Base-by-base conservation (phyloP, 768 basidiomycete genomes). In the Tulasnella sp. region DNA sequence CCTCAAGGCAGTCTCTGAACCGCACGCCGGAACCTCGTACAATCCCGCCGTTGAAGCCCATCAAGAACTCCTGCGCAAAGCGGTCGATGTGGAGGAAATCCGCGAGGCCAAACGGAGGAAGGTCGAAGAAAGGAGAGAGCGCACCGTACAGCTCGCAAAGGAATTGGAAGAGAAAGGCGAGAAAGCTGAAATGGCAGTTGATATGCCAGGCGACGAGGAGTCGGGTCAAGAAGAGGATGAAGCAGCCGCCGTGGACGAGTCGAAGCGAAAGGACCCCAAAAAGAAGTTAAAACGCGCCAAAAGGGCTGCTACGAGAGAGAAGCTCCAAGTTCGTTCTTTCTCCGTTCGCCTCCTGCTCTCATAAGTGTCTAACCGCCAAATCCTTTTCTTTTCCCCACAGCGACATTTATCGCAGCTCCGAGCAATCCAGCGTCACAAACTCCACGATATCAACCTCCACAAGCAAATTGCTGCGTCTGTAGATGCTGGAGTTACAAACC, bases 11-110 rank as follows among this genome's bases (percentile, higher is more conserved):
- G 87, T 94, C 0, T 79, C 84, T 0, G 83, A 89, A 3, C 96
- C 96, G 0, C 93, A 93, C 79, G 89, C 89, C 39, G 96, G 96
- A 25, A 88, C 91, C 3, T 96, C 94, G 22, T 98, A 98, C 81
- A 97, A 97, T 81, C 96, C 96, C 0, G 89, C 90, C 0, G 88
- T 87, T 0, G 85, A 88, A 3, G 89, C 91, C 0, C 93, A 97
- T 79, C 87, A 88, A 71, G 88, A 89, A 70, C 87, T 97, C 5
- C 81, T 98, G 29, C 83, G 87, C 15, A 83, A 87, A 71, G 96
- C 94, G 0, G 86, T 89, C 72, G 86, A 89, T 77, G 82, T 86
- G 17, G 96, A 96, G 82, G 86, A 87, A 79, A 86, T 86, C 68
- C 86, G 87, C 58, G 81, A 89, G 52, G 84, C 84, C 34, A 86